Base-by-base conservation (phyloP, 2,329 filamentous ascomycete species). In the Fusarium continuum region DNA sequence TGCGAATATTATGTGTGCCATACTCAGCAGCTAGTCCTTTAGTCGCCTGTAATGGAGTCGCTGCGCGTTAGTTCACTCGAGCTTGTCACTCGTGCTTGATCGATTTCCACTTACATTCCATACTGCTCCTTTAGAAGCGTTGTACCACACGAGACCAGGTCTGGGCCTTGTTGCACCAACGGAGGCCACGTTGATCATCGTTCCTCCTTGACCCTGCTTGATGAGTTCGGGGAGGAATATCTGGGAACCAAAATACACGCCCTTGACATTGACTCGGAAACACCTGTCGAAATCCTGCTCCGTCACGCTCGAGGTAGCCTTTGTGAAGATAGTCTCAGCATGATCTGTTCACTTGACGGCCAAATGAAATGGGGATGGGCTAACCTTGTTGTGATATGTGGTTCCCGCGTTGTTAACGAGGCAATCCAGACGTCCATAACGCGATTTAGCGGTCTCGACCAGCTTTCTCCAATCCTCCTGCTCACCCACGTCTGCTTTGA, bases 131-230 rank as follows among this genome's bases (percentile, higher is more conserved):
- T 91, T 91, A 36, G 83, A 85, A 2, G 88, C 86, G 69, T 90
- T 90, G 69, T 91, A 91, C 88, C 88, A 91, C 2, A 88, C 87
- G 39, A 91, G 70, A 0, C 86, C 84, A 0, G 85, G 85, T 20
- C 88, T 0, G 88, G 88, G 22, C 89, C 23, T 4, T 55, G 41
- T n/a, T 0, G 49, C 55, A 1, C 45, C 55, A 2, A 61, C 55
- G 4, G 41, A 46, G 28, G 55, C 38, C 7, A 65, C 60, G 20
- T 65, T 66, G 34, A 55, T 64, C 47, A 63, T 41, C 2, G 55
- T 55, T 0, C 43, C 60, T 8, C 55, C 61, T 2, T 28, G 31
- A 0, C 54, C 54, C 1, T 64, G 60, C 1, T 34, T 55, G 3
- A 26, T 61, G 2, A 54, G 45, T 4, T 38, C 2, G 3, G 41